phyloP scores from a whole-genome alignment of 345 rosid species.

The Salix brachista region DNA sequence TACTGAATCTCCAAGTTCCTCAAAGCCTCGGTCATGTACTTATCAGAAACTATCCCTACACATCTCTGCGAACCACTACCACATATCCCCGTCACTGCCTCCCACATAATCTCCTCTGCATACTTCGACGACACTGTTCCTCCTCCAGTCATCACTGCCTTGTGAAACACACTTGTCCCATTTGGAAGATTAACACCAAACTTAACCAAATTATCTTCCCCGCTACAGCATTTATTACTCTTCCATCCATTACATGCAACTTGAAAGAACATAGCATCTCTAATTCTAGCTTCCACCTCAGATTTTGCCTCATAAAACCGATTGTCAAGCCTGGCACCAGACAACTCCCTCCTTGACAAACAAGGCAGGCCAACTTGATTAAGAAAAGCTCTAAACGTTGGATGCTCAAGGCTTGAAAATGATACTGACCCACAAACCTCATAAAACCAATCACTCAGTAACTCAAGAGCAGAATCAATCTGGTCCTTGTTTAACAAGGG shows the following conservation, averaged over 20 bases:
- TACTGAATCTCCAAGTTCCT: constrained; percentile 51
- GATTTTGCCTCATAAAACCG: constrained; percentile 39
- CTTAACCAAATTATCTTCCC: constrained; percentile 40
- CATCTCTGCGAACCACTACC: constrained; percentile 42
- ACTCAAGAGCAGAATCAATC: constrained; percentile 43
- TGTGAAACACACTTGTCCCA: constrained; percentile 42
- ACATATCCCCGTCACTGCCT: constrained; percentile 34
- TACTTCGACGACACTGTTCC: constrained; percentile 40
- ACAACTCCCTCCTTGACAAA: constrained; percentile 37
- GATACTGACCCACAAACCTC: constrained; percentile 51
- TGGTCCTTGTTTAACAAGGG: constrained; percentile 46
- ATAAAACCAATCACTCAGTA: constrained; percentile 51
- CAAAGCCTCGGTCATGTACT: constrained; percentile 43
- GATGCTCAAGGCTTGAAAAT: constrained; percentile 49
- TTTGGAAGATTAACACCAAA: constrained; percentile 49
- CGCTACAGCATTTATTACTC: constrained; percentile 31
- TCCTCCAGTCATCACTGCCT: constrained; percentile 32
- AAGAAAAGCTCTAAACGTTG: constrained; percentile 50
- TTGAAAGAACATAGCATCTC: constrained; percentile 53
- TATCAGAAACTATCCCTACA: constrained; percentile 50
- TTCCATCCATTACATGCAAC: constrained; percentile 54
- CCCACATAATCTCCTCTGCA: constrained; percentile 53
- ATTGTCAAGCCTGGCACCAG: constrained; percentile 38
- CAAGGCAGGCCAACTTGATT: constrained; percentile 51
- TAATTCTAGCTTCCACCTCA: constrained; percentile 46